Evolutionary conservation across 495 filamentous ascomycete species (phyloP).

Genomic region (Hypoxylon subgilvum): DNA sequence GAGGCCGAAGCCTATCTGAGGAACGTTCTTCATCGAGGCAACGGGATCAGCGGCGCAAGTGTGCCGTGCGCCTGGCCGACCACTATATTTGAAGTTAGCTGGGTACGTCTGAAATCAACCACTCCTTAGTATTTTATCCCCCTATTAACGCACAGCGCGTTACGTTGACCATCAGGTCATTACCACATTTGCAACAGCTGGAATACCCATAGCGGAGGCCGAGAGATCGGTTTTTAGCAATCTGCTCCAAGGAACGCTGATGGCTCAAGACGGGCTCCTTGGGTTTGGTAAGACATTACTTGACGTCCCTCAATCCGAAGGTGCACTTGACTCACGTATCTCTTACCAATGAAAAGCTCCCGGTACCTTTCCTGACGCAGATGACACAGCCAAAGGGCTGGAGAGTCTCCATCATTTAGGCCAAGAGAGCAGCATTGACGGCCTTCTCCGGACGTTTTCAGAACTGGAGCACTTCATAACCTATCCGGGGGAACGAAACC

Average conservation of each 20-base stretch:
- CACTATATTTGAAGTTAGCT: neutral
- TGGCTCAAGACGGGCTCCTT: neutral
- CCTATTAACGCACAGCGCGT: neutral
- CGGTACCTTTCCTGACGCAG: conserved; percentile 48
- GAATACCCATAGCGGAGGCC: neutral
- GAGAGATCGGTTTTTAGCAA: neutral
- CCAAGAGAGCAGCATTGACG: neutral
- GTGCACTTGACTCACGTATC: neutral
- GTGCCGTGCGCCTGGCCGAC: neutral
- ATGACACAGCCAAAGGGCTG: conserved; percentile 55
- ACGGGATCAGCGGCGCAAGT: neutral
- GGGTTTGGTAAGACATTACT: conserved; percentile 31
- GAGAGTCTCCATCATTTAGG: conserved; percentile 30
- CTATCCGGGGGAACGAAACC: conserved; percentile 44
- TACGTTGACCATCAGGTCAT: neutral
- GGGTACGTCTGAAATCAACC: neutral
- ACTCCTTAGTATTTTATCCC: neutral
- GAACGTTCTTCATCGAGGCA: neutral
- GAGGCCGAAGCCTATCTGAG: neutral
- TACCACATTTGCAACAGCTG: neutral
- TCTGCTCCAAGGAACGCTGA: neutral
- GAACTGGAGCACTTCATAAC: conserved; percentile 44
- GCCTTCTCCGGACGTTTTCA: conserved; percentile 40
- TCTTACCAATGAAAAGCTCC: neutral
- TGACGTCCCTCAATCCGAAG: neutral